Base-by-base conservation (phyloP, 352 stramenopile species). In the Globisporangium iwayamae region DNA sequence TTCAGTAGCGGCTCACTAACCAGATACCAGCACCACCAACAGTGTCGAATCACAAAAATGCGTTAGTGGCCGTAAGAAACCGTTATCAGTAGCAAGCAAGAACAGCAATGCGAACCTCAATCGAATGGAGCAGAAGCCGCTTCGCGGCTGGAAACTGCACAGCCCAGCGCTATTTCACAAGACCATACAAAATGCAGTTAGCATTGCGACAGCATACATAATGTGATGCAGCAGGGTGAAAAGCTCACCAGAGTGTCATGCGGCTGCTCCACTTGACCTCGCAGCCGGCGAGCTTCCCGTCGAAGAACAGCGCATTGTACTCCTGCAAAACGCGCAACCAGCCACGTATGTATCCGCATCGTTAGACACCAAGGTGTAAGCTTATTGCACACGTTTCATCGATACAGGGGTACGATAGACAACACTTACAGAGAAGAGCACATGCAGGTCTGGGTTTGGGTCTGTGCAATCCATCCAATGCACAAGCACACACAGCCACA, bases 261-360 rank as follows among this genome's bases (percentile, higher is more conserved):
- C 85, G 83, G 59, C 79, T 89, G 70, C 86, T 96, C 89, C 89
- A 97, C 58, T 93, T 96, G 62, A 97, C 77, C 59, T 93, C 84
- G 65, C 87, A 94, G 22, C 82, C 83, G 18, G 71, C 70, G 34
- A 96, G 74, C 62, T 78, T 83, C 5, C 75, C 78, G 51, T 93
- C 78, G 38, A 96, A 96, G 72, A 96, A 96, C 66, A 93, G 60
- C 32, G 14, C 53, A 56, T 96, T 89, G 72, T 90, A 96, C 66
- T 94, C 80, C 87, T 96, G 63, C 38, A 65, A 65, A 16, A 1
- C 16, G 56, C 22, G 34, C 10, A 20, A 43, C 16, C 43, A 36
- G 32, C 32, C 4, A 0, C 32, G 32, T 36, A 36, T 36, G 32
- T 8, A 36, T 36, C 32, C 32, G 32, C 32, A 8, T 36, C 4